These are phyloP conservation scores for Cystoisospora suis DNA, from an alignment of 169 alveolate genomes.

Conservation along the genomic window DNA sequence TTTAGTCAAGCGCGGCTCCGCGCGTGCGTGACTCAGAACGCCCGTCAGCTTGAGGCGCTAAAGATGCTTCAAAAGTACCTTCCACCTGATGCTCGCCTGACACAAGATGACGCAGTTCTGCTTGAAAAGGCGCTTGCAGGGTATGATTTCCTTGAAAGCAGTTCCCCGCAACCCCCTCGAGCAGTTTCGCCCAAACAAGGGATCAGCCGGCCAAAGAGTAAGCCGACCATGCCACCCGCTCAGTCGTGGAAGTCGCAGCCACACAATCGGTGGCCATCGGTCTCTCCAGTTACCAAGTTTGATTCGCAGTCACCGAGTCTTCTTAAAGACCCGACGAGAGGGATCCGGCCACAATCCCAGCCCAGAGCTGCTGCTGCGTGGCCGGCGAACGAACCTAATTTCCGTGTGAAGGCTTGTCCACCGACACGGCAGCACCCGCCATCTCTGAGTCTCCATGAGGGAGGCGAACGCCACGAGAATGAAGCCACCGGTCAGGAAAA, in stretches of 20 bases:
- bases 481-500: too few relatives aligned
- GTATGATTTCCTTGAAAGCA: neutral
- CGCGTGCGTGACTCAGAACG: neutral
- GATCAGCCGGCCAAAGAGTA: neutral
- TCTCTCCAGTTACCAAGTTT: neutral
- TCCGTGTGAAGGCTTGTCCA: too few relatives aligned
- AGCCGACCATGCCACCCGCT: neutral
- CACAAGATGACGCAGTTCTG: neutral
- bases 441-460: too few relatives aligned
- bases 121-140: neutral
- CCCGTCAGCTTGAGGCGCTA: slow-evolving; percentile 17
- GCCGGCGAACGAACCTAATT: too few relatives aligned
- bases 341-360: too few relatives aligned
- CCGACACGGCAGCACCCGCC: too few relatives aligned
- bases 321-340: too few relatives aligned
- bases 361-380: too few relatives aligned
- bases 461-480: too few relatives aligned
- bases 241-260: neutral
- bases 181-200: neutral
- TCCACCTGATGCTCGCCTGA: neutral
- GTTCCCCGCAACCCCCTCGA: neutral
- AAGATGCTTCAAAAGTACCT: neutral
- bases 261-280: neutral
- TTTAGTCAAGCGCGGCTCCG: slow-evolving; percentile 8
- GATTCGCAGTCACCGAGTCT: too few relatives aligned